phyloP scores from a whole-genome alignment of 2,329 filamentous ascomycete species.

The Lecanicillium sp. region DNA sequence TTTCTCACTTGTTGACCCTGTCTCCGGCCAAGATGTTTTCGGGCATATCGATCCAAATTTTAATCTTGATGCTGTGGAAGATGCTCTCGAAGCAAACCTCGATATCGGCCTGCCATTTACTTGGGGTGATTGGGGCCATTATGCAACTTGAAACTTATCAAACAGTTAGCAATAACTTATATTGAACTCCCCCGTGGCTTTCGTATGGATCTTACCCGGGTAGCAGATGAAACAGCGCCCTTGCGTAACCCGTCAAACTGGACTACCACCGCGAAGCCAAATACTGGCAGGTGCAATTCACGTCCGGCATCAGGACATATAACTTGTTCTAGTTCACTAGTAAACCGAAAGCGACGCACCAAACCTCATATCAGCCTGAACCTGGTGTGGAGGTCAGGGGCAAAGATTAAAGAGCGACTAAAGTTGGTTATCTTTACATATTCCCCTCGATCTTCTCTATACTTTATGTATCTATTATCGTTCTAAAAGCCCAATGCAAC shows the following conservation, averaged over 20 bases:
- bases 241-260: too few relatives aligned
- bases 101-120: constrained; percentile 49
- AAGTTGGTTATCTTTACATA: constrained; percentile 7
- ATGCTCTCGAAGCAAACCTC: constrained; percentile 48
- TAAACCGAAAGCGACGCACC: too few relatives aligned
- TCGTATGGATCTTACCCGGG: too few relatives aligned
- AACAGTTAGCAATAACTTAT: too few relatives aligned
- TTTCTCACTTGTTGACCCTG: constrained; percentile 36
- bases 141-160: constrained; percentile 22
- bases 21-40: constrained; percentile 48
- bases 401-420: constrained; percentile 6
- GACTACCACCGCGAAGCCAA: too few relatives aligned
- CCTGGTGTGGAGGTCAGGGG: too few relatives aligned
- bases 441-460: not conserved
- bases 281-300: too few relatives aligned
- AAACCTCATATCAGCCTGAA: too few relatives aligned
- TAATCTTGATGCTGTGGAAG: constrained; percentile 47
- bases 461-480: not conserved
- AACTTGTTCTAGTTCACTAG: too few relatives aligned
- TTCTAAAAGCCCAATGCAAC: not conserved
- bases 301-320: too few relatives aligned
- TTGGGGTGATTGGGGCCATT: constrained; percentile 42
- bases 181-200: too few relatives aligned
- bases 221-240: too few relatives aligned
- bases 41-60: constrained; percentile 51